Evolutionary conservation across 2,329 filamentous ascomycete genomes (phyloP).

Genomic region (Fusarium sp.): DNA sequence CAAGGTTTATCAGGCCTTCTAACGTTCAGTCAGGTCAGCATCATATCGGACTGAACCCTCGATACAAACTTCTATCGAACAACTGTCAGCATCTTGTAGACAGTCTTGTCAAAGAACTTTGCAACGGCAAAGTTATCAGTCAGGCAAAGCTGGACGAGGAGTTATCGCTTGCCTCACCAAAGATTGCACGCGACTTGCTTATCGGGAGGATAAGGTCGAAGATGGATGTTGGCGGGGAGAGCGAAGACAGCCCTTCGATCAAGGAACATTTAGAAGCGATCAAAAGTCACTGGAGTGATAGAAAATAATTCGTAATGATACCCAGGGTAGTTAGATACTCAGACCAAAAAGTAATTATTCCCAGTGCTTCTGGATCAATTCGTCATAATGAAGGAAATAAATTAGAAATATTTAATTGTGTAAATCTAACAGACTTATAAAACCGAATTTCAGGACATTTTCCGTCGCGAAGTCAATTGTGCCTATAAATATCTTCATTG

Average conservation of each 20-base stretch:
- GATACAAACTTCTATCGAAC: slow-evolving; percentile 38
- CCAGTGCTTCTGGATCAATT: fast-evolving
- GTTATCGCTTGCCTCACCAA: slow-evolving; percentile 29
- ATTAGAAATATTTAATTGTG: too few relatives aligned
- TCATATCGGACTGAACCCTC: slow-evolving; percentile 31
- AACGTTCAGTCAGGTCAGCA: neutral
- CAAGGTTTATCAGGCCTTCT: neutral
- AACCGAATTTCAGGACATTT: too few relatives aligned
- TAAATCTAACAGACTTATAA: too few relatives aligned
- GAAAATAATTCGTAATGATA: slow-evolving; percentile 8
- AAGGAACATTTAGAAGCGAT: slow-evolving; percentile 39
- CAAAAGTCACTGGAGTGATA: slow-evolving; percentile 25
- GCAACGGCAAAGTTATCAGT: slow-evolving; percentile 43
- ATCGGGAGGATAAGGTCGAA: slow-evolving; percentile 36
- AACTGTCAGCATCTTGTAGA: slow-evolving; percentile 45
- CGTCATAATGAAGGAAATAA: too few relatives aligned
- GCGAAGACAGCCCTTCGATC: slow-evolving; percentile 34
- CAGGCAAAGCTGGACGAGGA: slow-evolving; percentile 44
- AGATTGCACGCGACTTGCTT: slow-evolving; percentile 43
- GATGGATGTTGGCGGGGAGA: slow-evolving; percentile 33
- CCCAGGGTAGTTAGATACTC: neutral
- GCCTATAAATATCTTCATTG: too few relatives aligned
- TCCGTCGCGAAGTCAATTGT: too few relatives aligned
- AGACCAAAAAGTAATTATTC: fast-evolving
- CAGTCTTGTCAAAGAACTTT: slow-evolving; percentile 42